Evolutionary conservation across 2,329 filamentous ascomycete genomes (phyloP).

Genomic region (Hypoxylon sp.): DNA sequence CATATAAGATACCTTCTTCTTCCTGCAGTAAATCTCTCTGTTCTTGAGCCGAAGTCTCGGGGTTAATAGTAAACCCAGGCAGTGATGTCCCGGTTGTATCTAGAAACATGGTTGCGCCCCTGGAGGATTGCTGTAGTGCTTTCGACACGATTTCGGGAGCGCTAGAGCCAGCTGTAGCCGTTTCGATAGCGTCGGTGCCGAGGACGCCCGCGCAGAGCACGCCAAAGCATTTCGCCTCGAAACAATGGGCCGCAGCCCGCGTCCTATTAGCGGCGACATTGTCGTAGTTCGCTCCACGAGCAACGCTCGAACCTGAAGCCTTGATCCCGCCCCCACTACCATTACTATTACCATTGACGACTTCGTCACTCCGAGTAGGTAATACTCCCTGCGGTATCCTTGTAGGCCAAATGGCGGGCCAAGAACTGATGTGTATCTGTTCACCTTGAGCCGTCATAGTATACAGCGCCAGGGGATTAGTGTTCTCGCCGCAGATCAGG

Average conservation of each 20-base stretch:
- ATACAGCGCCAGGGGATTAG: slow-evolving; percentile 69
- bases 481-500: slow-evolving; percentile 72
- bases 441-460: slow-evolving; percentile 68
- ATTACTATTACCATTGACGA: background rate
- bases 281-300: slow-evolving; percentile 61
- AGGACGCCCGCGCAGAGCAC: slow-evolving; percentile 64
- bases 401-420: slow-evolving; percentile 70
- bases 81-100: slow-evolving; percentile 64
- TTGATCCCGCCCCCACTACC: background rate
- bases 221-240: slow-evolving; percentile 71
- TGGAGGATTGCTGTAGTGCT: slow-evolving; percentile 57
- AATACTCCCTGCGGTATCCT: slow-evolving; percentile 43
- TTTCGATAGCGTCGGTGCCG: slow-evolving; percentile 58
- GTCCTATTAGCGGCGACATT: slow-evolving; percentile 68
- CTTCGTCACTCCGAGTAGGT: background rate
- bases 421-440: slow-evolving; percentile 69
- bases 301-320: slow-evolving; percentile 12
- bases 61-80: slow-evolving; percentile 57
- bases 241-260: slow-evolving; percentile 68
- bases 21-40: slow-evolving; percentile 59
- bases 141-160: slow-evolving; percentile 51
- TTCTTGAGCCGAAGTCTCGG: slow-evolving; percentile 43
- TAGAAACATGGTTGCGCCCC: slow-evolving; percentile 65
- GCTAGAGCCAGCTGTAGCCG: slow-evolving; percentile 51
- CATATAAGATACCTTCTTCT: slow-evolving; percentile 66